These are phyloP conservation scores for Pachysolen tannophilus DNA, from an alignment of 805 yeast species.

Conservation along the genomic window DNA sequence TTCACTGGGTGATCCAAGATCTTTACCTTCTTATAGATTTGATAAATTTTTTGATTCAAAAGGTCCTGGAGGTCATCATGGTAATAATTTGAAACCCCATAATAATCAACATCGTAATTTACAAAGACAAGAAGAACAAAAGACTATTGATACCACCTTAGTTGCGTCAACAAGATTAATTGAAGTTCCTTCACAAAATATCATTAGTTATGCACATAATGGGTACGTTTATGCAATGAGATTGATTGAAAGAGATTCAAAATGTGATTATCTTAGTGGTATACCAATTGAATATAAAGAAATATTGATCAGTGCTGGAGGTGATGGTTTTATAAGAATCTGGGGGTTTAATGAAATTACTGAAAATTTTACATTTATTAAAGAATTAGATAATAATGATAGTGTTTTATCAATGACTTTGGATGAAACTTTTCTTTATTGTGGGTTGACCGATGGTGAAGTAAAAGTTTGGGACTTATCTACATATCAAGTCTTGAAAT, in stretches of 20 bases:
- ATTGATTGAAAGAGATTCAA: slow-evolving; percentile 16
- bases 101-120: no score
- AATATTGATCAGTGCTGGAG: slow-evolving; percentile 66
- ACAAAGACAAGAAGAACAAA: slow-evolving; percentile 22
- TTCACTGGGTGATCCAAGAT: slow-evolving; percentile 22
- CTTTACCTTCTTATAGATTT: slow-evolving; percentile 58
- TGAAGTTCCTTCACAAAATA: slow-evolving; percentile 62
- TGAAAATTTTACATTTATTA: slow-evolving; percentile 18
- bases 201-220: slow-evolving; percentile 78
- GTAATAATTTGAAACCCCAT: background rate
- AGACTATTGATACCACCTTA: slow-evolving; percentile 17
- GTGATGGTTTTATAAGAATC: slow-evolving; percentile 80
- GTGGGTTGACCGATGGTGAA: slow-evolving; percentile 70
- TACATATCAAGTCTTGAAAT: slow-evolving; percentile 59
- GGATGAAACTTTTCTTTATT: slow-evolving; percentile 63
- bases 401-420: slow-evolving; percentile 65
- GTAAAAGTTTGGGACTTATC: slow-evolving; percentile 84
- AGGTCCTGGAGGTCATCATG: slow-evolving; percentile 64
- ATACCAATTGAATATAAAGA: slow-evolving; percentile 23
- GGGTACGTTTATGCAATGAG: slow-evolving; percentile 80
- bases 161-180: slow-evolving; percentile 30
- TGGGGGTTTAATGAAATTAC: slow-evolving; percentile 47
- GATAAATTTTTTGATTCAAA: slow-evolving; percentile 84
- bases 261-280: slow-evolving; percentile 11
- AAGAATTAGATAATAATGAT: slow-evolving; percentile 52